Percentiles rank a stretch among this genome's conserved stretches.
Conservation (phyloP, 345 rosid species). For the Cardiospermum halicacabum region DNA sequence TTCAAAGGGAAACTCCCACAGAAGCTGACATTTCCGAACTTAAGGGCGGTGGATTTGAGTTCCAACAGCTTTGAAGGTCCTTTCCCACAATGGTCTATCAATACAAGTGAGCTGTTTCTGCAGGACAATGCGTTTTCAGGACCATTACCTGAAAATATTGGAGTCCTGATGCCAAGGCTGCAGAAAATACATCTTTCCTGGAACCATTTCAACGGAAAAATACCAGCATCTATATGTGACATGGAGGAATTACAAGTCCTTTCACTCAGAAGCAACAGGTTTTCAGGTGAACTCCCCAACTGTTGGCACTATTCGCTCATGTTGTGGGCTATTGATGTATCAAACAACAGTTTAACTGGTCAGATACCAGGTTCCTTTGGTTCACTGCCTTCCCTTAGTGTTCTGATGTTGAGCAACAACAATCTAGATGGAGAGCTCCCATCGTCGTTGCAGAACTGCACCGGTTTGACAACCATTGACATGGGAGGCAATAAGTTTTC, state of each 20-base stretch:
- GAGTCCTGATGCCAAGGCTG: conserved; percentile 40
- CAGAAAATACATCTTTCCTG: conserved; percentile 29
- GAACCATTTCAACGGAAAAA: conserved; percentile 33
- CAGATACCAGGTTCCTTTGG: conserved; percentile 39
- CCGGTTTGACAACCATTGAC: conserved; percentile 40
- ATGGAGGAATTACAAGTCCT: conserved; percentile 34
- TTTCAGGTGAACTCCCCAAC: conserved; percentile 38
- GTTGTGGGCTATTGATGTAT: conserved; percentile 40
- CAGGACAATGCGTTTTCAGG: conserved; percentile 47
- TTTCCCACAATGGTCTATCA: conserved; percentile 46
- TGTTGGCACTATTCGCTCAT: conserved; percentile 36
- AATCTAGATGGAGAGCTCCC: conserved; percentile 42
- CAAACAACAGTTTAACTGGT: conserved; percentile 45
- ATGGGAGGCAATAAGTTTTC: conserved; percentile 45
- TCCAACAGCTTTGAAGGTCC: conserved; percentile 44
- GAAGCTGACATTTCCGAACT: conserved; percentile 28
- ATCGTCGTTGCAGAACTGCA: conserved; percentile 41
- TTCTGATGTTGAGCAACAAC: conserved; percentile 41
- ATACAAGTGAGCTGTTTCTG: conserved; percentile 37
- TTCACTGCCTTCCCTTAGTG: conserved; percentile 33
- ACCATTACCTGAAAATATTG: conserved; percentile 31
- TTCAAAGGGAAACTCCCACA: conserved; percentile 38
- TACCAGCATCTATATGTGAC: conserved; percentile 41
- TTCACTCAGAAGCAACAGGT: conserved; percentile 31
- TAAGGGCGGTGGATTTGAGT: conserved; percentile 36